A percentile compares a stretch with the other conserved stretches of the same genome.
Conservation (phyloP, 805 yeast species). For the Yamadazyma philogaea region DNA sequence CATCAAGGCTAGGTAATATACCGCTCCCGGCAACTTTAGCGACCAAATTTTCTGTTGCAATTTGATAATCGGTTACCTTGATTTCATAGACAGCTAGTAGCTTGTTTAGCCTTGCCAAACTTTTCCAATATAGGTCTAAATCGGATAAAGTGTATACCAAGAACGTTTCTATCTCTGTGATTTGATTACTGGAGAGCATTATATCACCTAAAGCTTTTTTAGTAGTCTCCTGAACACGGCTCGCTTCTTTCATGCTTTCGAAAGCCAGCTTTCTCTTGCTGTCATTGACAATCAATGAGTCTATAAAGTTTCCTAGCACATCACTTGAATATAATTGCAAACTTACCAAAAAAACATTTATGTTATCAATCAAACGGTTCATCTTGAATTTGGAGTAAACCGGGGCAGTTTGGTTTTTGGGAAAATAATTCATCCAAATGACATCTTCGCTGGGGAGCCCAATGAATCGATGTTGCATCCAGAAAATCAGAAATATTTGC, state of each 20-base stretch:
- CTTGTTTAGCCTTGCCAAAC: slow-evolving; percentile 36
- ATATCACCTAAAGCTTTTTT: slow-evolving; percentile 25
- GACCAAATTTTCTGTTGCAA: slow-evolving; percentile 18
- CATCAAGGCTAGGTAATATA: background rate
- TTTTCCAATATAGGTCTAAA: slow-evolving; percentile 27
- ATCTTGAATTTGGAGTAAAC: slow-evolving; percentile 43
- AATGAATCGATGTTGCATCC: slow-evolving; percentile 19
- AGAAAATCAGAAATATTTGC: slow-evolving; percentile 24
- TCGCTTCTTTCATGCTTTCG: slow-evolving; percentile 22
- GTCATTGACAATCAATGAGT: background rate
- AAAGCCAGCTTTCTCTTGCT: slow-evolving; percentile 27
- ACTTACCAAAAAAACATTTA: slow-evolving; percentile 50
- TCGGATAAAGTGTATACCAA: slow-evolving; percentile 46
- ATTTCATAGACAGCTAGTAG: slow-evolving; percentile 29
- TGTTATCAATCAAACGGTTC: slow-evolving; percentile 44
- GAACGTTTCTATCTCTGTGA: slow-evolving; percentile 46
- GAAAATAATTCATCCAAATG: slow-evolving; percentile 26
- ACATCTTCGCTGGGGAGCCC: slow-evolving; percentile 20
- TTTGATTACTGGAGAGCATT: slow-evolving; percentile 19
- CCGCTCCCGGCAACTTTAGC: slow-evolving; percentile 10
- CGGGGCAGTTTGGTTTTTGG: slow-evolving; percentile 24
- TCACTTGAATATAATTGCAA: slow-evolving; percentile 25
- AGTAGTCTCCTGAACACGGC: slow-evolving; percentile 17
- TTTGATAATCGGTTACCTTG: slow-evolving; percentile 32
- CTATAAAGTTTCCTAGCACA: background rate